Conservation (phyloP, 495 filamentous ascomycete genomes). For the Podospora australis region DNA sequence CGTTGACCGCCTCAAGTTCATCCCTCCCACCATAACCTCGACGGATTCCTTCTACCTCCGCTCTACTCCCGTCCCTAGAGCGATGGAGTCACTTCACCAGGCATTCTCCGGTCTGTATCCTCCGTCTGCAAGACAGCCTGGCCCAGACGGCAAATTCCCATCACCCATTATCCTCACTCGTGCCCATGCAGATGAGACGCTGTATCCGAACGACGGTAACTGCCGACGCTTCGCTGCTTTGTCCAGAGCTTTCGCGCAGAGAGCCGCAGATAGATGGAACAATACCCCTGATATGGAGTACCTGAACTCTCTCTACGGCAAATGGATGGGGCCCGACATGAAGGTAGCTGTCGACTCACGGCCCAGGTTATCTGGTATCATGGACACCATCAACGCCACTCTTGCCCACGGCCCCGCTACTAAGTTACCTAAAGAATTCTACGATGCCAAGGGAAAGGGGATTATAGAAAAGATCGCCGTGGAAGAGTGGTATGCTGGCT, state of each 20-base stretch:
- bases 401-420: slow-evolving; percentile 78
- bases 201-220: slow-evolving; percentile 84
- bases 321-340: slow-evolving; percentile 72
- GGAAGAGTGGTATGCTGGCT: slow-evolving; percentile 93
- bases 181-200: slow-evolving; percentile 71
- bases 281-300: slow-evolving; percentile 75
- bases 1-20: slow-evolving; percentile 78
- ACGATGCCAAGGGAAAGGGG: slow-evolving; percentile 62
- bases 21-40: slow-evolving; percentile 58
- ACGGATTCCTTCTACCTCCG: slow-evolving; percentile 75
- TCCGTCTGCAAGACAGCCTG: slow-evolving; percentile 48
- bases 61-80: slow-evolving; percentile 75
- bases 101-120: slow-evolving; percentile 89
- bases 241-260: slow-evolving; percentile 70
- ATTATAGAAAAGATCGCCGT: slow-evolving; percentile 74
- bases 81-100: slow-evolving; percentile 84
- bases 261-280: slow-evolving; percentile 79
- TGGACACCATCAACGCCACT: slow-evolving; percentile 88
- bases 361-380: slow-evolving; percentile 80
- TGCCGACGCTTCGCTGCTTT: slow-evolving; percentile 82
- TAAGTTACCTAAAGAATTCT: slow-evolving; percentile 75
- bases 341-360: slow-evolving; percentile 75
- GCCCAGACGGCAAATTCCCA: slow-evolving; percentile 44
- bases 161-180: slow-evolving; percentile 70
- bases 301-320: slow-evolving; percentile 65